Percentiles rank a stretch among this genome's conserved stretches.
These are phyloP conservation scores for Hanseniaspora uvarum DNA, from an alignment of 1,139 yeast species.

Conservation along the genomic window DNA sequence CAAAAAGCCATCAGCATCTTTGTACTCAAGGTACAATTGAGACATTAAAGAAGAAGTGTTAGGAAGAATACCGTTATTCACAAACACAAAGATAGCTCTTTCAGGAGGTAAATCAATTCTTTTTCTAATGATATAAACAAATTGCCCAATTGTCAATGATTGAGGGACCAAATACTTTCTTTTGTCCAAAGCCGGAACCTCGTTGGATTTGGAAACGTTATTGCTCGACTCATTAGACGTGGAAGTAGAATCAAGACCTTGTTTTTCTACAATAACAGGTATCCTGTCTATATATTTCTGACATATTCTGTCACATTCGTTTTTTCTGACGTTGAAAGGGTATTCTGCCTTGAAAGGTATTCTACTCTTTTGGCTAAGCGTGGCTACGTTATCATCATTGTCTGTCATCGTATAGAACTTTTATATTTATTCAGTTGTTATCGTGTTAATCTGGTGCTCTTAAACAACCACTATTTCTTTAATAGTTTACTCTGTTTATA, in stretches of 20 bases:
- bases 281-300: slow-evolving; percentile 84
- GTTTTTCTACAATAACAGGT: slow-evolving; percentile 96
- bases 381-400: not conserved
- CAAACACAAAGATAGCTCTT: slow-evolving; percentile 94
- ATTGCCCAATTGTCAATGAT: slow-evolving; percentile 93
- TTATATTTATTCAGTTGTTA: too few species aligned
- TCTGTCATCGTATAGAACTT: not conserved
- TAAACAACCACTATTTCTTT: too few species aligned
- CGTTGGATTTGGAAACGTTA: slow-evolving; percentile 28
- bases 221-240: not conserved
- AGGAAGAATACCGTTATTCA: slow-evolving; percentile 79
- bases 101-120: slow-evolving; percentile 93
- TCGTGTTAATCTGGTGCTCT: too few species aligned
- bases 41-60: slow-evolving; percentile 97
- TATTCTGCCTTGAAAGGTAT: slow-evolving; percentile 32
- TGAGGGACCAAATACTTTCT: slow-evolving; percentile 93
- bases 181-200: slow-evolving; percentile 91
- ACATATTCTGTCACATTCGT: slow-evolving; percentile 86
- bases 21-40: slow-evolving; percentile 87
- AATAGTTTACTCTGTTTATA: too few species aligned
- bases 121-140: slow-evolving; percentile 92
- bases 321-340: slow-evolving; percentile 74
- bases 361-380: slow-evolving; percentile 19
- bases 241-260: slow-evolving; percentile 46
- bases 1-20: slow-evolving; percentile 93